These are phyloP conservation scores for Coccomyxa sp. DNA, from an alignment of 139 green algal genomes.

Conservation along the genomic window DNA sequence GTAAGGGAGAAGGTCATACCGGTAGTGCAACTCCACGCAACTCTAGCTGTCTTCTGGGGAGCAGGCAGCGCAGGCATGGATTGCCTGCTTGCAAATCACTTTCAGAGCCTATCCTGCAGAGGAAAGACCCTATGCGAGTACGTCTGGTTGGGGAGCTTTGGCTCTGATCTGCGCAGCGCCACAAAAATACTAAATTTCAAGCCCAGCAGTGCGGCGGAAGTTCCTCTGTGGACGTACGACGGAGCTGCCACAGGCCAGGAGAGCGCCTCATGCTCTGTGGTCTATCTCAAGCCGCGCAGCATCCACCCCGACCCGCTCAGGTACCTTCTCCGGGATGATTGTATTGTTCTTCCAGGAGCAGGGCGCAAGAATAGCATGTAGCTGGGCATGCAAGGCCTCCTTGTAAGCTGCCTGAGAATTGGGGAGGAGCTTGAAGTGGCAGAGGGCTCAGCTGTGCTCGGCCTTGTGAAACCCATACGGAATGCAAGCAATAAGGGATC, in stretches of 20 bases:
- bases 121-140: conserved; percentile 55
- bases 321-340: not conserved
- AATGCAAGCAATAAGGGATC: too few species aligned
- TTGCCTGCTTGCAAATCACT: not conserved
- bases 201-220: conserved; percentile 8
- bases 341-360: not conserved
- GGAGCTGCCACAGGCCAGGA: conserved; percentile 40
- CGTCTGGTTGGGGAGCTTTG: conserved; percentile 42
- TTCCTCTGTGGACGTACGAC: conserved; percentile 13
- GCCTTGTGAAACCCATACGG: not conserved
- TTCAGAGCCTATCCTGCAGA: not conserved
- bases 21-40: too few species aligned
- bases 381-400: not conserved
- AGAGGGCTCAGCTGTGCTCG: not conserved
- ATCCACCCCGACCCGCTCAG: conserved; percentile 52
- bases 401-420: not conserved
- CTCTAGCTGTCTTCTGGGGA: not conserved
- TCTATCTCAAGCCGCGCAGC: conserved; percentile 54
- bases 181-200: conserved; percentile 18
- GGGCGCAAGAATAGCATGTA: not conserved
- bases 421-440: not conserved
- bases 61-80: not conserved
- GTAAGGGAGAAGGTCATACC: too few species aligned
- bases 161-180: conserved; percentile 38
- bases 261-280: conserved; percentile 5